Evolutionary conservation across 371 early-diverging fungal species (phyloP), one percentile per base, ranked within the genome.

Genomic region (Mucor lusitanicus): DNA sequence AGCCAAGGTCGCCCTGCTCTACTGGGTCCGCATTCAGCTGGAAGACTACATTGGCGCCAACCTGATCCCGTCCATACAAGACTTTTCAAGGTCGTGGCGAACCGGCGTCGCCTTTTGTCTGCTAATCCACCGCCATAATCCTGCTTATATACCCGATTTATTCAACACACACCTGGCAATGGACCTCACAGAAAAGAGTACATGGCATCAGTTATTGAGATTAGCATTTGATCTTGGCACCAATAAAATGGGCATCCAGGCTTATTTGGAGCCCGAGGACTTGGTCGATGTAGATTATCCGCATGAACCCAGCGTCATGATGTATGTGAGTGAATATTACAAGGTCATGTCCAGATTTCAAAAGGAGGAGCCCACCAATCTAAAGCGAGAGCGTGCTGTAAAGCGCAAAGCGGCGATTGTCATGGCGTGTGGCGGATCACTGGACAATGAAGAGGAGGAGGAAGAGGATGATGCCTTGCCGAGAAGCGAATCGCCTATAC

Each of bases 21-120:
- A 77, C 58, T 94, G 94, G 94, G 91, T 90, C 15, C 85, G 86
- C 23, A 83, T 80, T 27, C 89, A 87, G 42, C 80, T 92, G 2
- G 85, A 81, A 59, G 85, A 86, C 46, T 92, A 91, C 61, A 75
- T 80, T 39, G 65, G 74, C 27, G 85, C 81, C 8, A 83, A 84
- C 60, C 76, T 89, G 28, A 87, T 89, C 58, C 84, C 84, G 40
- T 65, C 84, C 28, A 78, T 89, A 25, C 83, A 83, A 57, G 89
- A 93, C 71, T 91, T 93, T 74, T 83, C 88, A 28, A 77, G 82
- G 35, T 82, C 87, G 11, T 93, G 93, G 94, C 78, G 88, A 70
- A 90, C 82, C 58, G 93, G 94, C 7, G 76, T 90, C 25, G 89
- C 87, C 11, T 93, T 93, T 72, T 82, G 88, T 63, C 82, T 89